phyloP scores from a whole-genome alignment of 2,329 filamentous ascomycete species.

The Xylaria sp. region DNA sequence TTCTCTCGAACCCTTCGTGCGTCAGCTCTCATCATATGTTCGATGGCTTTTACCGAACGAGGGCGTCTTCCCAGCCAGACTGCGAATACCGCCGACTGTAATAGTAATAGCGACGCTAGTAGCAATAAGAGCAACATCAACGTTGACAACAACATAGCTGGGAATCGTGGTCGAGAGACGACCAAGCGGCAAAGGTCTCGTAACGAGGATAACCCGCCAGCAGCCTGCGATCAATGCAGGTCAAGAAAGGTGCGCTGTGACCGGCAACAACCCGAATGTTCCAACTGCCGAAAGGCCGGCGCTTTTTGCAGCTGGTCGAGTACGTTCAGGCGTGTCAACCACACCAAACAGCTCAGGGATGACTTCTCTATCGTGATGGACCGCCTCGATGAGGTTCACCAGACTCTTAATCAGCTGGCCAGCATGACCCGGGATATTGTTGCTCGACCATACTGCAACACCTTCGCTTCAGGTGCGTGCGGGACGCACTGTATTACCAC shows the following conservation, averaged over 20 bases:
- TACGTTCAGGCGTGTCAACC: constrained; percentile 27
- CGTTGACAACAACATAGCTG: background rate
- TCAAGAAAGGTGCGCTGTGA: constrained; percentile 29
- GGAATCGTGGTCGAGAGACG: constrained; percentile 13
- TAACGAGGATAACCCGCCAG: constrained; percentile 25
- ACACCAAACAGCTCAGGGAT: constrained; percentile 25
- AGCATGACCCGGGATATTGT: constrained; percentile 25
- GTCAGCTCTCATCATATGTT: background rate
- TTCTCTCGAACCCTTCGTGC: background rate
- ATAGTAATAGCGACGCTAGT: constrained; percentile 18
- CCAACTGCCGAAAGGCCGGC: constrained; percentile 18
- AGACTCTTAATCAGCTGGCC: constrained; percentile 22
- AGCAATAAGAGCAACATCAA: constrained; percentile 21
- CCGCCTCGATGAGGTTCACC: constrained; percentile 23
- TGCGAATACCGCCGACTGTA: constrained; percentile 16
- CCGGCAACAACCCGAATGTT: constrained; percentile 24
- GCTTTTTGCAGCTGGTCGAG: constrained; percentile 24
- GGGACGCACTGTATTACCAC: background rate
- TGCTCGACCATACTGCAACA: constrained; percentile 1
- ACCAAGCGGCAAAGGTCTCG: constrained; percentile 21
- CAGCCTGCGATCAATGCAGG: constrained; percentile 27
- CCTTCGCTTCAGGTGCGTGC: background rate
- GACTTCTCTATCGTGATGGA: constrained; percentile 27
- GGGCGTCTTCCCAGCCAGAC: constrained; percentile 15
- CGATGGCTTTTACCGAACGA: constrained; percentile 26